A percentile compares a stretch with the other conserved stretches of the same genome.
Conservation (phyloP, 163 green algal genomes). For the Coccomyxa subellipsoidea region DNA sequence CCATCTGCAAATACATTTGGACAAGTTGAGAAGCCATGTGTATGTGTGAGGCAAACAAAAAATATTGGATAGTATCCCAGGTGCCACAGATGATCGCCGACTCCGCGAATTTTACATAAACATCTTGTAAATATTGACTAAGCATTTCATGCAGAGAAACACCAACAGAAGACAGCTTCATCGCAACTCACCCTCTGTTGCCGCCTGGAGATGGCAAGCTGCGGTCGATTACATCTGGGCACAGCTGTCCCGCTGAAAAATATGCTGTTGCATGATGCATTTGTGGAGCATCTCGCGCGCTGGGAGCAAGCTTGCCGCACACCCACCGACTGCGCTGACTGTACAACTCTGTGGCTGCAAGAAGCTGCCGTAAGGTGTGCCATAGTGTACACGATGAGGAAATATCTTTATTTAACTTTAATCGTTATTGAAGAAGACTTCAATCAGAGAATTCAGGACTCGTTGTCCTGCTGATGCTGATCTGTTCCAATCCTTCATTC, state of each 20-base stretch:
- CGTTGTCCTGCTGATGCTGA: too few relatives aligned
- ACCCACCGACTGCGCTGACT: not conserved
- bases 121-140: not conserved
- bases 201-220: not conserved
- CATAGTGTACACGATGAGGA: not conserved
- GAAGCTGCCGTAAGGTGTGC: not conserved
- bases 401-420: too few relatives aligned
- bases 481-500: too few relatives aligned
- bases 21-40: not conserved
- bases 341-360: not conserved
- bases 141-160: not conserved
- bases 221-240: not conserved
- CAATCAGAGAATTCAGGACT: too few relatives aligned
- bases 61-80: not conserved
- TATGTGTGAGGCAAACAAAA: not conserved
- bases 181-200: conserved; percentile 1
- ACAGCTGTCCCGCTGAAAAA: not conserved
- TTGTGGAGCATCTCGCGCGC: not conserved
- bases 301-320: not conserved
- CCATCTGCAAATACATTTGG: conserved; percentile 5
- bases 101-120: not conserved
- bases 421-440: too few relatives aligned
- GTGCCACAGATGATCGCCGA: not conserved
- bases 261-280: not conserved
- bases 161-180: not conserved